A percentile compares a stretch with the other conserved stretches of the same genome.
Conservation (phyloP, 257 asterid genomes). For the Paraleonurus japonicus region DNA sequence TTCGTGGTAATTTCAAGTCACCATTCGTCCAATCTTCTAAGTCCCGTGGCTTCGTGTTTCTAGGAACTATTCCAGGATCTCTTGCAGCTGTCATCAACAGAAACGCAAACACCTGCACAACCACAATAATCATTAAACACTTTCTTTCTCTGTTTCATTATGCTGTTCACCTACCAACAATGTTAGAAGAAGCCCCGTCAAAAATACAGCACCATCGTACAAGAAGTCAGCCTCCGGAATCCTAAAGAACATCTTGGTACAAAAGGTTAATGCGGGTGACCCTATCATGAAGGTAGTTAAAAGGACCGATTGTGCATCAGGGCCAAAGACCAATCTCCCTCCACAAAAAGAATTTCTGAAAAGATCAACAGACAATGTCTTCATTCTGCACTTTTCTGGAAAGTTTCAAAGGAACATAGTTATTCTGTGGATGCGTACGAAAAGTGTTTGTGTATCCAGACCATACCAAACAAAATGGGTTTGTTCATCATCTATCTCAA, state of each 20-base stretch:
- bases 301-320: constrained; percentile 56
- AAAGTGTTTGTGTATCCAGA: too few species aligned
- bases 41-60: constrained; percentile 57
- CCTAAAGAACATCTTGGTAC: constrained; percentile 47
- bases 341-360: constrained; percentile 77
- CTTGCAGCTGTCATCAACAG: constrained; percentile 59
- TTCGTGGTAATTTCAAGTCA: constrained; percentile 52
- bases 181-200: constrained; percentile 56
- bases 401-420: background rate
- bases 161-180: constrained; percentile 44
- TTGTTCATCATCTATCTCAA: too few species aligned
- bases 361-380: background rate
- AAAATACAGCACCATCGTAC: constrained; percentile 41
- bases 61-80: constrained; percentile 71
- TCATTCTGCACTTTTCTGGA: constrained; percentile 1
- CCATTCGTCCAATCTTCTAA: constrained; percentile 61
- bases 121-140: background rate
- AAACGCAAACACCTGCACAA: constrained; percentile 57
- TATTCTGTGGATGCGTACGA: too few species aligned
- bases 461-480: too few species aligned
- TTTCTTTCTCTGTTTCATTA: background rate
- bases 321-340: constrained; percentile 81
- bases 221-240: constrained; percentile 33
- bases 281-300: constrained; percentile 59
- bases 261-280: constrained; percentile 68